These are phyloP conservation scores for Hypomyces perniciosus DNA, from an alignment of 2,329 filamentous ascomycete species.

Conservation along the genomic window DNA sequence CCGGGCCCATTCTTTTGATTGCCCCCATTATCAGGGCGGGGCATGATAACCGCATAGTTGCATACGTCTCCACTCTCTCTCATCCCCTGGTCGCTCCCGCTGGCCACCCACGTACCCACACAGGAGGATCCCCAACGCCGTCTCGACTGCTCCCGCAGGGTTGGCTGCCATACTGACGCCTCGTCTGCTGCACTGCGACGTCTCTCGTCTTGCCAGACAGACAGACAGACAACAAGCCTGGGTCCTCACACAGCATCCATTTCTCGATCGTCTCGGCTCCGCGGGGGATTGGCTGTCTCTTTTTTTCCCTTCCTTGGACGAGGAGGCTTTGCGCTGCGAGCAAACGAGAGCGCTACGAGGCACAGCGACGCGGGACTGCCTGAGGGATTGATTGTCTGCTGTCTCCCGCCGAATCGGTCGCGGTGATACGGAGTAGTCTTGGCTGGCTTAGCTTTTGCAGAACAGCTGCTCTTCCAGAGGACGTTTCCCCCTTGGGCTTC, in stretches of 20 bases:
- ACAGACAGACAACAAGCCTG: background rate
- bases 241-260: conserved; percentile 14
- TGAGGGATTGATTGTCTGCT: background rate
- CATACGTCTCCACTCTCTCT: conserved; percentile 12
- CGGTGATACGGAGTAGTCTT: background rate
- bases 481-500: conserved; percentile 2
- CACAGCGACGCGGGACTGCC: conserved; percentile 6
- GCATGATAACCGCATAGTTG: conserved; percentile 7
- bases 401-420: conserved; percentile 11
- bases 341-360: background rate
- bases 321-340: background rate
- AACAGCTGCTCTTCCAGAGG: background rate
- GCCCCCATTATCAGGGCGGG: conserved; percentile 11
- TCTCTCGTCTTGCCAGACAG: conserved; percentile 9
- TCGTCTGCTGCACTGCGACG: conserved; percentile 16
- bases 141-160: conserved; percentile 15
- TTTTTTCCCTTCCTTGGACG: conserved; percentile 12
- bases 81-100: conserved; percentile 8
- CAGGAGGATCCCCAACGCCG: conserved; percentile 17
- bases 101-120: conserved; percentile 13
- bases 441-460: conserved; percentile 9
- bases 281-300: background rate
- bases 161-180: conserved; percentile 15
- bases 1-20: conserved; percentile 4
- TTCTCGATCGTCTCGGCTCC: background rate